Base-by-base conservation (phyloP, 176 grass and related monocot species). In the Eremochloa ophiuroides region DNA sequence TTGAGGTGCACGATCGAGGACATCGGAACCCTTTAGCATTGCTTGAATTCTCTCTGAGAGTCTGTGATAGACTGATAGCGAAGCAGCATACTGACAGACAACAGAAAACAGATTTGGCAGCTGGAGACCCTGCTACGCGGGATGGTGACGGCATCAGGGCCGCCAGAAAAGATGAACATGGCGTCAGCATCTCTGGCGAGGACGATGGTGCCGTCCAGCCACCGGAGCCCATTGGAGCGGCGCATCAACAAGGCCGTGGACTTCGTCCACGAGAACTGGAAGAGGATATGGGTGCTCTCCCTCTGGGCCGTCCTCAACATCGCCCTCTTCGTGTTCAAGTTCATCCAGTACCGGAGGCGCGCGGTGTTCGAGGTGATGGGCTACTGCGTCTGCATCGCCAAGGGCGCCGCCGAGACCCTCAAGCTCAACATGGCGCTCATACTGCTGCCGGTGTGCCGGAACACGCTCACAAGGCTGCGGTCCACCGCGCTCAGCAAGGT, bases 401-500 rank as follows among this genome's bases (percentile, higher is more conserved):
- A 99, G 86, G 96, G 92, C 10, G 93, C 93, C 0, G 96, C 96
- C 7, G 96, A 99, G 83, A 99, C 96, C 6, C 77, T 88, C 75
- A 99, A 99, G 78, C 66, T 99, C 48, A 99, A 99, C 88, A 95
- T 99, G 96, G 96, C 96, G 33, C 84, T 99, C 41, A 93, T 99
- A 81, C 87, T 98, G 28, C 77, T 99, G 26, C 93, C 96, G 0
- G 96, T 99, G 80, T 93, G 96, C 62, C 80, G 96, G 84, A 95
- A 99, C 80, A 95, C 93, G 0, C 82, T 98, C 69, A 98, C 96
- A 22, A 65, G 75, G 18, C 96, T 95, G 43, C 84, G 96, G 18
- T 91, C 90, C 10, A 98, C 90, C 2, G 62, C 39, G 64, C 87
- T 98, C 22, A 80, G 84, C 58, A 66, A 37, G 10, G 42, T 93